A percentile compares a stretch with the other conserved stretches of the same genome.
These are phyloP conservation scores for Dioscorea zingiberensis DNA, from an alignment of 106 monocot species.

Conservation along the genomic window DNA sequence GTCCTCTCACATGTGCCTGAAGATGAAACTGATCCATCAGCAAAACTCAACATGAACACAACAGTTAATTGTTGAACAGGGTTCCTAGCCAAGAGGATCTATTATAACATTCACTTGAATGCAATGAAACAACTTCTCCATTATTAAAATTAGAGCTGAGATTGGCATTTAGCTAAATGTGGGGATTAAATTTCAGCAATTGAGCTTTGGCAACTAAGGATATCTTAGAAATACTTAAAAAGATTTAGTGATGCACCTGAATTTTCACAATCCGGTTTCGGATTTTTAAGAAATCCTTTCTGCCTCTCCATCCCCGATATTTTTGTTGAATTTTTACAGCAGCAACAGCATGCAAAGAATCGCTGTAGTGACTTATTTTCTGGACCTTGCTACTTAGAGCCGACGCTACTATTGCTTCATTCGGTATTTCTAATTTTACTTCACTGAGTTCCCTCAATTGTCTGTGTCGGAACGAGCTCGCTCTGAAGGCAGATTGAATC, in stretches of 20 bases:
- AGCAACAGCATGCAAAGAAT: slow-evolving; percentile 26
- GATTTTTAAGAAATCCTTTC: slow-evolving; percentile 37
- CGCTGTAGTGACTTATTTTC: slow-evolving; percentile 11
- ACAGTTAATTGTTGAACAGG: too few relatives aligned
- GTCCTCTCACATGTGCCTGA: slow-evolving; percentile 36
- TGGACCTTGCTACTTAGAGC: slow-evolving; percentile 3
- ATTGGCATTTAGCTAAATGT: too few relatives aligned
- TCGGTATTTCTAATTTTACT: slow-evolving; percentile 3
- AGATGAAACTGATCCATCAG: neutral
- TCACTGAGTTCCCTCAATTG: slow-evolving; percentile 5
- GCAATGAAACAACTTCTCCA: too few relatives aligned
- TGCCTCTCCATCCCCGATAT: slow-evolving; percentile 36
- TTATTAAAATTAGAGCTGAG: too few relatives aligned
- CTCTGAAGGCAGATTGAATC: slow-evolving; percentile 40
- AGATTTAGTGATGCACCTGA: slow-evolving; percentile 9
- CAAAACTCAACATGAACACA: too few relatives aligned
- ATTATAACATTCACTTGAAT: too few relatives aligned
- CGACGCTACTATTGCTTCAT: slow-evolving; percentile 14
- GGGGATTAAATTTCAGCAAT: too few relatives aligned
- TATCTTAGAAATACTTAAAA: too few relatives aligned
- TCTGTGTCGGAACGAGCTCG: slow-evolving; percentile 32
- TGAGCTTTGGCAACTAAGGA: too few relatives aligned
- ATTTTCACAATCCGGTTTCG: slow-evolving; percentile 38
- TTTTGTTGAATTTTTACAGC: slow-evolving; percentile 38
- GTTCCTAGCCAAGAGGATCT: too few relatives aligned